Percentiles rank a stretch among this genome's conserved stretches.
phyloP scores from a whole-genome alignment of 1,139 yeast species.

The Saccharomyces pastorianus region DNA sequence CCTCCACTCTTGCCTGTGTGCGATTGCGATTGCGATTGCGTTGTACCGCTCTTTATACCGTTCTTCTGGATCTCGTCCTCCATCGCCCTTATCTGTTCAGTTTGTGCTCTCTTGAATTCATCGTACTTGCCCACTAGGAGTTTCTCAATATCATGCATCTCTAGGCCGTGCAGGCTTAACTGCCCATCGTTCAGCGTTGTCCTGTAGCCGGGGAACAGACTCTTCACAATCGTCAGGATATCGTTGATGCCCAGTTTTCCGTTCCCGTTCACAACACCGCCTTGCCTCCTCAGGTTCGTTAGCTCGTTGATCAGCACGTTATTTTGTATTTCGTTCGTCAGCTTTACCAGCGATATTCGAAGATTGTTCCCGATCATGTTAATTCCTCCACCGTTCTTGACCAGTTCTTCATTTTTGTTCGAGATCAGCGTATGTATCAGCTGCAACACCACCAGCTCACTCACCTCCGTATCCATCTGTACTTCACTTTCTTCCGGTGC shows the following conservation, averaged over 20 bases:
- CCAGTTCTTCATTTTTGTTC: constrained; percentile 9
- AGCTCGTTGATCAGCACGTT: constrained; percentile 21
- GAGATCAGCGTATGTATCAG: constrained; percentile 24
- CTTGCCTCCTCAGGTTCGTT: constrained; percentile 13
- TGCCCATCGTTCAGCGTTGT: constrained; percentile 28
- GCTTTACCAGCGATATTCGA: constrained; percentile 26
- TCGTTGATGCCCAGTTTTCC: constrained; percentile 26
- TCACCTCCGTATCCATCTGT: constrained; percentile 17
- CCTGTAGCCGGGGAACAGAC: constrained; percentile 25
- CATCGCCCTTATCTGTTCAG: constrained; percentile 12
- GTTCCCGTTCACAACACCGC: constrained; percentile 2
- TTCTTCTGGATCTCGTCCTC: constrained; percentile 17
- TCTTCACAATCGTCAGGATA: constrained; percentile 22
- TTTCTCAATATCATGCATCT: constrained; percentile 20
- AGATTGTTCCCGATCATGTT: constrained; percentile 17
- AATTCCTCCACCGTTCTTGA: constrained; percentile 1
- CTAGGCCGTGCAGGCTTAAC: constrained; percentile 26
- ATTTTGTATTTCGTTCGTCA: constrained; percentile 29
- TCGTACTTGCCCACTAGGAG: constrained; percentile 15
- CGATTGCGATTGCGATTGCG: constrained; percentile 1
- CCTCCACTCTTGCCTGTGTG: constrained; percentile 3
- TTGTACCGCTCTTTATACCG: not conserved
- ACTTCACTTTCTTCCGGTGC: not conserved
- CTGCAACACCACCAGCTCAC: constrained; percentile 27
- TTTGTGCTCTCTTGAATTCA: constrained; percentile 12